A percentile compares a stretch with the other conserved stretches of the same genome.
Evolutionary conservation across 2,329 filamentous ascomycete genomes (phyloP).

Genomic region (Aspergillaceae sp.): DNA sequence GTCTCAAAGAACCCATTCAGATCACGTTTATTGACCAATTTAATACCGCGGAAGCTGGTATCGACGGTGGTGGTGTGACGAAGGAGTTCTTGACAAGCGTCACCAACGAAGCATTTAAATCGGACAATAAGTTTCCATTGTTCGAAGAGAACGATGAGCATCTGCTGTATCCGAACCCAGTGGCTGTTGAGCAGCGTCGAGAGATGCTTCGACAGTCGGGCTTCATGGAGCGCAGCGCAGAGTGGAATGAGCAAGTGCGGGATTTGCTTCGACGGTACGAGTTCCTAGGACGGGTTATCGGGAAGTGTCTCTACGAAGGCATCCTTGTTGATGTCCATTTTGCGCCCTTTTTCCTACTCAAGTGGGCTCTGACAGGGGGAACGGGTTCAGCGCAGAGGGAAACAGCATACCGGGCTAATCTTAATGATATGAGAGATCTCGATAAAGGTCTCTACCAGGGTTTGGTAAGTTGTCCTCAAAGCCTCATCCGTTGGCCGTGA

Average conservation of each 20-base stretch:
- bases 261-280: constrained; percentile 69
- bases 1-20: constrained; percentile 87
- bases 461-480: constrained; percentile 42
- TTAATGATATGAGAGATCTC: constrained; percentile 88
- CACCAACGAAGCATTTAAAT: constrained; percentile 72
- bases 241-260: constrained; percentile 50
- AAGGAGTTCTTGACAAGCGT: constrained; percentile 93
- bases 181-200: constrained; percentile 60
- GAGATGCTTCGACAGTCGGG: constrained; percentile 48
- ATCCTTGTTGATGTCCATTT: constrained; percentile 91
- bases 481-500: background rate
- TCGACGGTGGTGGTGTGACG: constrained; percentile 92
- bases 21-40: constrained; percentile 95
- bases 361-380: constrained; percentile 76
- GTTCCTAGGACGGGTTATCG: constrained; percentile 84
- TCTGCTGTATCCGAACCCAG: constrained; percentile 80
- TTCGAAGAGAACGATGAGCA: constrained; percentile 83
- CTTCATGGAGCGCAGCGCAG: constrained; percentile 44
- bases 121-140: constrained; percentile 49
- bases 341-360: constrained; percentile 89
- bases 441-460: constrained; percentile 88
- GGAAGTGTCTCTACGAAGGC: constrained; percentile 95
- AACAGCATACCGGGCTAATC: constrained; percentile 73
- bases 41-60: constrained; percentile 76
- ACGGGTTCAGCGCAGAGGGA: constrained; percentile 55